Percentiles rank a stretch among this genome's conserved stretches.
These are phyloP conservation scores for Dysphania ambrosioides DNA, from an alignment of 148 eudicot genomes.

Conservation along the genomic window DNA sequence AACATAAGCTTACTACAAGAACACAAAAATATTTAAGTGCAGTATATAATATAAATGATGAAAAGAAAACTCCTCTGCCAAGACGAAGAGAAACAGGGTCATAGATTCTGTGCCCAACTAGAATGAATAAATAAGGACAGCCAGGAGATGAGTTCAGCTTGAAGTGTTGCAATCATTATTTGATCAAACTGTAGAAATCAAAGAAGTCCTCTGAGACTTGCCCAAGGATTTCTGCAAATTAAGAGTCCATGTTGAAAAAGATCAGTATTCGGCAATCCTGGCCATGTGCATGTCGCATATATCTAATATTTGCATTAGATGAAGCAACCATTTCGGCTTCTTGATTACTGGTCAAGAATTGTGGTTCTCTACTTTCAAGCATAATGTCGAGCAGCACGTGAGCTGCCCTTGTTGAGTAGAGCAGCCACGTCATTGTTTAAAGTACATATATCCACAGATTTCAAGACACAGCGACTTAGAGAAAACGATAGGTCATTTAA, in stretches of 20 bases:
- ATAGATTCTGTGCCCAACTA: conserved; percentile 8
- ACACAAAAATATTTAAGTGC: background rate
- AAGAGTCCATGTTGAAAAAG: conserved; percentile 16
- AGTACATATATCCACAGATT: conserved; percentile 24
- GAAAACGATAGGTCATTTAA: conserved; percentile 22
- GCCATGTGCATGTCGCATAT: conserved; percentile 27
- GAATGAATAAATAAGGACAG: conserved; percentile 12
- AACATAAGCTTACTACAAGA: background rate
- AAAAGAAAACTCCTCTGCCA: background rate
- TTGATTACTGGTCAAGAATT: conserved; percentile 30
- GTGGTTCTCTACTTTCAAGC: conserved; percentile 36
- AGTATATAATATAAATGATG: background rate
- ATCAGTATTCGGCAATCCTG: conserved; percentile 16
- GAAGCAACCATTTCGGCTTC: conserved; percentile 30
- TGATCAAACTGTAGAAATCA: conserved; percentile 27
- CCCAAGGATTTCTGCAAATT: conserved; percentile 17
- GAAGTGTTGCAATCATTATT: conserved; percentile 36
- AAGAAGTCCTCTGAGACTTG: conserved; percentile 6
- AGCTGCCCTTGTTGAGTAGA: conserved; percentile 19
- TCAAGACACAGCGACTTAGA: conserved; percentile 27
- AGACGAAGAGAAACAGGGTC: background rate
- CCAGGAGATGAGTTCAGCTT: conserved; percentile 12
- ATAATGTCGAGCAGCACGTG: conserved; percentile 36
- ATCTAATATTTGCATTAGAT: conserved; percentile 10
- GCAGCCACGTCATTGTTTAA: conserved; percentile 22